Percentiles rank a stretch among this genome's conserved stretches.
phyloP scores from a whole-genome alignment of 2,329 filamentous ascomycete genomes.

The Claviceps sp. region DNA sequence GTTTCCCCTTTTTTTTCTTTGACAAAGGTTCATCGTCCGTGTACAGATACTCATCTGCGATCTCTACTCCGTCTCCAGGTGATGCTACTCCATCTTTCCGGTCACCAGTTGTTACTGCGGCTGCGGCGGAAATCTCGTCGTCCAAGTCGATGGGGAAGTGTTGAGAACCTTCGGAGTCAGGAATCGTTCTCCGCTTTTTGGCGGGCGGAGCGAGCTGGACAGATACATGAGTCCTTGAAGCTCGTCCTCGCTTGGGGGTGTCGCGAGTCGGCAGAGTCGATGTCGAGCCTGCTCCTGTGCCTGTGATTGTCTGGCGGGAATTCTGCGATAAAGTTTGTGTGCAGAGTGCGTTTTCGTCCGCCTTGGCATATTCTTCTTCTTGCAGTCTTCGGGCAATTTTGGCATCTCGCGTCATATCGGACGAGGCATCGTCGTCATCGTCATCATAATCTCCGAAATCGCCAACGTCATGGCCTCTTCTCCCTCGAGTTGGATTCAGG shows the following conservation, averaged over 20 bases:
- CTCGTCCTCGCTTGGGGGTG: slow-evolving; percentile 14
- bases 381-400: slow-evolving; percentile 22
- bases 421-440: slow-evolving; percentile 16
- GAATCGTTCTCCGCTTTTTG: slow-evolving; percentile 18
- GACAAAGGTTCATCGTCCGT: slow-evolving; percentile 19
- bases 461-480: slow-evolving; percentile 24
- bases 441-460: slow-evolving; percentile 23
- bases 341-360: background rate
- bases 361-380: slow-evolving; percentile 17
- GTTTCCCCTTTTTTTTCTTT: slow-evolving; percentile 10
- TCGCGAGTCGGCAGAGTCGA: slow-evolving; percentile 5
- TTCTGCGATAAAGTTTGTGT: slow-evolving; percentile 5
- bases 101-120: slow-evolving; percentile 8
- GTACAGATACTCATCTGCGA: slow-evolving; percentile 5
- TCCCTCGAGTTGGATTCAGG: slow-evolving; percentile 32
- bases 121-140: slow-evolving; percentile 17
- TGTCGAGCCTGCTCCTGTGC: slow-evolving; percentile 1
- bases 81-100: slow-evolving; percentile 7
- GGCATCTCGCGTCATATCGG: slow-evolving; percentile 15
- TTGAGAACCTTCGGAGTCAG: slow-evolving; percentile 16
- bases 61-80: background rate
- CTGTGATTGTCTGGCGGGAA: background rate
- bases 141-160: slow-evolving; percentile 17
- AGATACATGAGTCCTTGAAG: slow-evolving; percentile 9
- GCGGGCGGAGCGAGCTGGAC: slow-evolving; percentile 10